These are phyloP conservation scores for Aspergillus hiratsukae DNA, from an alignment of 2,329 filamentous ascomycete species.

Conservation along the genomic window DNA sequence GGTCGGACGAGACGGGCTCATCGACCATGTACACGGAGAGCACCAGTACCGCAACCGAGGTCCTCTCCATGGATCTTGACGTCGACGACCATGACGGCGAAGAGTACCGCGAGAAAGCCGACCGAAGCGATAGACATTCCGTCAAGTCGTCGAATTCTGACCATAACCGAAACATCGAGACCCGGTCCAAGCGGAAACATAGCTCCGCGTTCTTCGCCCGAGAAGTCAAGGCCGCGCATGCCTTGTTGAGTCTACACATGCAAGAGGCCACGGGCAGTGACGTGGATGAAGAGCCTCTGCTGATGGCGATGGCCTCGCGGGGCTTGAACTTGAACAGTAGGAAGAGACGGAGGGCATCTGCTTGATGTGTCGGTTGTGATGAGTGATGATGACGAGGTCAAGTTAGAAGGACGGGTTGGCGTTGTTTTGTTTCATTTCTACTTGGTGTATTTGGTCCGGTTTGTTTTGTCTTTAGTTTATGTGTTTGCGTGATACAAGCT, in stretches of 20 bases:
- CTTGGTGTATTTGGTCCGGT: neutral
- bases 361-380: constrained; percentile 1
- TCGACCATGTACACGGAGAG: constrained; percentile 7
- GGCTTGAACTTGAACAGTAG: neutral
- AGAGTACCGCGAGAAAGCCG: constrained; percentile 10
- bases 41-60: constrained; percentile 12
- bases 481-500: neutral
- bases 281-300: constrained; percentile 12
- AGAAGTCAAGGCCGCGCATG: constrained; percentile 36
- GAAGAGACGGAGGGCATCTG: constrained; percentile 17
- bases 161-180: constrained; percentile 6
- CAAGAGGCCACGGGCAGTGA: constrained; percentile 20
- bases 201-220: constrained; percentile 21
- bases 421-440: neutral
- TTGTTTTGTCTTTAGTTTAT: neutral
- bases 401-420: neutral
- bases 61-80: constrained; percentile 5
- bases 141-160: neutral
- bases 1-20: constrained; percentile 9
- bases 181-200: constrained; percentile 3
- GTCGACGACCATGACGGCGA: constrained; percentile 20
- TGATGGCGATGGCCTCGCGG: constrained; percentile 1
- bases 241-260: constrained; percentile 32
- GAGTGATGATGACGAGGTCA: neutral
- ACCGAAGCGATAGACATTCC: neutral